Percentiles rank a stretch among this genome's conserved stretches.
Evolutionary conservation across 306 rosid species (phyloP).

Genomic region (Notholithocarpus densiflorus): DNA sequence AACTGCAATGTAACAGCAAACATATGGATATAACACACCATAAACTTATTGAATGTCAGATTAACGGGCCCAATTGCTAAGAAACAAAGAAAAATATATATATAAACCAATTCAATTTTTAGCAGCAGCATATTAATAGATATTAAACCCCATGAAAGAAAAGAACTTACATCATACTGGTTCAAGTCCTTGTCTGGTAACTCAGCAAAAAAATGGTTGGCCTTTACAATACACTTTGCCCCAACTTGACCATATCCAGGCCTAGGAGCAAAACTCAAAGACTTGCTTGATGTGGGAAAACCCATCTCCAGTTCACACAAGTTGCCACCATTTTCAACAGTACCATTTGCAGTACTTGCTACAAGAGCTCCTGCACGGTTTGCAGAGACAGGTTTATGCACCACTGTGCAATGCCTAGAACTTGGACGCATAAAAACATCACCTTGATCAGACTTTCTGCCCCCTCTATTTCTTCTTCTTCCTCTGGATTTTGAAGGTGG

Average conservation of each 20-base stretch:
- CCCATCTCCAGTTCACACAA: slow-evolving; percentile 54
- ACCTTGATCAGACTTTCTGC: slow-evolving; percentile 80
- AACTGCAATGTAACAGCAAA: slow-evolving; percentile 24
- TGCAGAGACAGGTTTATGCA: slow-evolving; percentile 31
- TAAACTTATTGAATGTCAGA: slow-evolving; percentile 41
- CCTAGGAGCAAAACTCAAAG: slow-evolving; percentile 73
- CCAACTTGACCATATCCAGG: slow-evolving; percentile 96
- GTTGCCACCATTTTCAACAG: slow-evolving; percentile 43
- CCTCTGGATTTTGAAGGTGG: slow-evolving; percentile 67
- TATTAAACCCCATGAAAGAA: slow-evolving; percentile 22
- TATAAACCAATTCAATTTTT: slow-evolving; percentile 11
- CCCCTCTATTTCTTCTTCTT: slow-evolving; percentile 82
- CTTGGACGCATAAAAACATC: slow-evolving; percentile 80
- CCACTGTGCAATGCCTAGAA: slow-evolving; percentile 65
- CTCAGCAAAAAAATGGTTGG: slow-evolving; percentile 97
- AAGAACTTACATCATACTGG: slow-evolving; percentile 87
- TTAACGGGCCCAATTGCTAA: slow-evolving; percentile 37
- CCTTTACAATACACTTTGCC: slow-evolving; percentile 87
- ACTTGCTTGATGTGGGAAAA: slow-evolving; percentile 79
- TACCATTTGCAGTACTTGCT: slow-evolving; percentile 29
- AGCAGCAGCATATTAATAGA: slow-evolving; percentile 9
- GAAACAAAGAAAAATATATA: not conserved
- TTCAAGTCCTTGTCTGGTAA: slow-evolving; percentile 96
- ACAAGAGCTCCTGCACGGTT: slow-evolving; percentile 23
- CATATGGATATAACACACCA: slow-evolving; percentile 38